phyloP scores from a whole-genome alignment of 2,329 filamentous ascomycete species.

The Monosporascus sp. region DNA sequence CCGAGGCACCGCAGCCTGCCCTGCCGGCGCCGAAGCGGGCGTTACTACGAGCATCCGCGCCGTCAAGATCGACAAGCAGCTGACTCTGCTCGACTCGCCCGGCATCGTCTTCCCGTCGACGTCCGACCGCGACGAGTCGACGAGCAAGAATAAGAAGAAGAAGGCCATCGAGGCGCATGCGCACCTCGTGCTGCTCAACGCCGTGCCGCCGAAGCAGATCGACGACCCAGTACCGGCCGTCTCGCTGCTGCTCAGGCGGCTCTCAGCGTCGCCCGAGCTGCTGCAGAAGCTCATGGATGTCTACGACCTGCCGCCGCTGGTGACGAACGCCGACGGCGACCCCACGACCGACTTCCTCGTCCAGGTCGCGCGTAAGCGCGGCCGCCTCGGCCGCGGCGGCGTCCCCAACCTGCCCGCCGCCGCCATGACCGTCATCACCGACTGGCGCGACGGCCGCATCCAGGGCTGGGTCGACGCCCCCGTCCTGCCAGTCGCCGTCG shows the following conservation, averaged over 20 bases:
- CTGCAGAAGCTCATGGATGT: conserved; percentile 74
- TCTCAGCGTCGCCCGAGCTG: conserved; percentile 68
- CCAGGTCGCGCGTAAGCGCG: conserved; percentile 90
- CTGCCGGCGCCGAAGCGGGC: conserved; percentile 84
- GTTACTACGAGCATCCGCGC: conserved; percentile 84
- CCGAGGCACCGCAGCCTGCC: conserved; percentile 65
- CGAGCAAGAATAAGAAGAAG: conserved; percentile 32
- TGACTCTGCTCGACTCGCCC: conserved; percentile 89
- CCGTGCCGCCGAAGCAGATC: conserved; percentile 89
- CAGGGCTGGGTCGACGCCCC: conserved; percentile 87
- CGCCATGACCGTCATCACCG: conserved; percentile 89
- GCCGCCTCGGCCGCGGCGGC: conserved; percentile 80
- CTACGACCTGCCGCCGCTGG: conserved; percentile 78
- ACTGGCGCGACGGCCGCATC: conserved; percentile 93
- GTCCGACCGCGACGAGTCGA: conserved; percentile 12
- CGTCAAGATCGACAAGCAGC: conserved; percentile 91
- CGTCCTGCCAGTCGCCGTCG: conserved; percentile 50
- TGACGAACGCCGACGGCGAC: conserved; percentile 66
- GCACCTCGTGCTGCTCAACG: conserved; percentile 81
- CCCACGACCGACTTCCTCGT: conserved; percentile 85
- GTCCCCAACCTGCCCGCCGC: conserved; percentile 84
- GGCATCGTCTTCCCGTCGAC: conserved; percentile 88
- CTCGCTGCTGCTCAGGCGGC: conserved; percentile 72
- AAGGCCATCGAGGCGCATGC: conserved; percentile 70
- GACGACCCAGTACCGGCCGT: conserved; percentile 88